These are phyloP conservation scores for Marasmius tenuissimus DNA, from an alignment of 1,284 basidiomycete genomes.

Conservation along the genomic window DNA sequence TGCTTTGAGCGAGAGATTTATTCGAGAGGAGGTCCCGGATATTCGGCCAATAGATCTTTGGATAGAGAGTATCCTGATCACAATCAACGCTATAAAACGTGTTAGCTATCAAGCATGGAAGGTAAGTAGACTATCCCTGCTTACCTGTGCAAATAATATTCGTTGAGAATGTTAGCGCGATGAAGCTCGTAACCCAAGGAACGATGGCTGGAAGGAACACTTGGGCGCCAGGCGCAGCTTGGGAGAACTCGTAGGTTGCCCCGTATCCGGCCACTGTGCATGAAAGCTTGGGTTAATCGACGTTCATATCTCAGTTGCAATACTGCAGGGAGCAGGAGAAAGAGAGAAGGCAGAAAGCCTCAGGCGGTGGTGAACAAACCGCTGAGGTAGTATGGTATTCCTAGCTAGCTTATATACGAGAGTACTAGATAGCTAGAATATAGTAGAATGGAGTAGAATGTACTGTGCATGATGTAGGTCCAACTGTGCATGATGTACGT, in stretches of 20 bases:
- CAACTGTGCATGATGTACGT: no score
- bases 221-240: neutral
- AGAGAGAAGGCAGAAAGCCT: no score
- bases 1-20: neutral
- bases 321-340: no score
- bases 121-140: no score
- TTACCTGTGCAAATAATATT: neutral
- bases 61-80: neutral
- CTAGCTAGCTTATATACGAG: no score
- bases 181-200: neutral
- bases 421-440: no score
- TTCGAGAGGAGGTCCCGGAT: neutral
- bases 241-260: neutral
- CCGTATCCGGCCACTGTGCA: neutral
- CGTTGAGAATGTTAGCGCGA: neutral
- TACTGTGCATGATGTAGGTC: no score
- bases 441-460: no score
- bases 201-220: neutral
- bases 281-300: neutral
- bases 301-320: no score
- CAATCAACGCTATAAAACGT: neutral
- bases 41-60: neutral
- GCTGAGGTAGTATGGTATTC: no score
- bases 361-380: no score
- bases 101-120: neutral